Evolutionary conservation across 2,329 filamentous ascomycete species (phyloP).

Genomic region (Clonostachys byssicola): DNA sequence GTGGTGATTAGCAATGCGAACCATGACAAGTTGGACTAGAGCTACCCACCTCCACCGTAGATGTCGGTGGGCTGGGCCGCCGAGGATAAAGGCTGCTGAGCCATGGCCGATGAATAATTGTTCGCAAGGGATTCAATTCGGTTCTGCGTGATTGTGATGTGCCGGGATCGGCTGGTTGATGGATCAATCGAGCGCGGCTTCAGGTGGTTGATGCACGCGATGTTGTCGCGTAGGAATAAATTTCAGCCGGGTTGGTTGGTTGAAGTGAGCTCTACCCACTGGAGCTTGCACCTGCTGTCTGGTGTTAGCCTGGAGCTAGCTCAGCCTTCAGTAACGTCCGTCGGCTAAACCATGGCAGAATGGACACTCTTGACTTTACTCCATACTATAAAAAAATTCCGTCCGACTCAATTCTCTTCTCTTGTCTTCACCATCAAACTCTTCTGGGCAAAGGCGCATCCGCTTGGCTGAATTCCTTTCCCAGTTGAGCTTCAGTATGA

Average conservation of each 20-base stretch:
- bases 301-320: too few relatives aligned
- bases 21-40: slow-evolving; percentile 3
- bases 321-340: too few relatives aligned
- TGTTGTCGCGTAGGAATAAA: slow-evolving; percentile 1
- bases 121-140: too few relatives aligned
- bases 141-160: too few relatives aligned
- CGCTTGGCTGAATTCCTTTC: neutral
- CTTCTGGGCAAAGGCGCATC: neutral
- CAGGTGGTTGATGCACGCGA: neutral
- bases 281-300: neutral
- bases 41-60: slow-evolving; percentile 54
- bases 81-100: slow-evolving; percentile 51
- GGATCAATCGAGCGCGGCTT: slow-evolving; percentile 9
- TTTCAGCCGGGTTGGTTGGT: neutral
- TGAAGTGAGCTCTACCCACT: neutral
- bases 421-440: neutral
- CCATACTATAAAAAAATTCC: neutral
- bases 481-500: slow-evolving; percentile 19
- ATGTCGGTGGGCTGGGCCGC: slow-evolving; percentile 57
- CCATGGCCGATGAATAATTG: slow-evolving; percentile 32
- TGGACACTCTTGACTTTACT: neutral
- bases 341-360: too few relatives aligned
- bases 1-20: neutral
- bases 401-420: neutral
- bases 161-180: neutral